Evolutionary conservation across 306 rosid genomes (phyloP).

Genomic region (Astragalus glycyphyllos): DNA sequence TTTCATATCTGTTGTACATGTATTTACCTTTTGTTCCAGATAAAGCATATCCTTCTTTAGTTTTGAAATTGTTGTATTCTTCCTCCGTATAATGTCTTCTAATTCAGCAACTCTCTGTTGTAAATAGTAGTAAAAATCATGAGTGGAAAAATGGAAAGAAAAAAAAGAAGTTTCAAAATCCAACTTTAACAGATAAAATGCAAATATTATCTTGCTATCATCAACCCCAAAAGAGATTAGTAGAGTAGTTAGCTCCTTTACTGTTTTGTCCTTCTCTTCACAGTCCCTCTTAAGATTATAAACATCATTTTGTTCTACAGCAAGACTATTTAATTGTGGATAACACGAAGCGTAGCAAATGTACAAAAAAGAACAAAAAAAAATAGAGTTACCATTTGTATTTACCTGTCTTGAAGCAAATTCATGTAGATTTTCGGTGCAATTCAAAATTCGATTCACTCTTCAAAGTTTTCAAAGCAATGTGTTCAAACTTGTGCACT

Average conservation of each 20-base stretch:
- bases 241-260: slow-evolving; percentile 64
- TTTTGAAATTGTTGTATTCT: slow-evolving; percentile 68
- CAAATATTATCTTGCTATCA: slow-evolving; percentile 58
- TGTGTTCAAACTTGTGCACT: too few relatives aligned
- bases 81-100: slow-evolving; percentile 77
- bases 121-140: background rate
- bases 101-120: slow-evolving; percentile 74
- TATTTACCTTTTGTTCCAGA: slow-evolving; percentile 80
- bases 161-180: background rate
- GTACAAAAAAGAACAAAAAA: background rate
- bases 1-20: slow-evolving; percentile 4
- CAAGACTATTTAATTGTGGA: slow-evolving; percentile 63
- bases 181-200: slow-evolving; percentile 25
- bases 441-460: too few relatives aligned
- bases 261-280: slow-evolving; percentile 69
- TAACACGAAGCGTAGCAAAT: slow-evolving; percentile 28
- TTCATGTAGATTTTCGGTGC: too few relatives aligned
- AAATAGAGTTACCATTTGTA: too few relatives aligned
- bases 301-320: slow-evolving; percentile 73
- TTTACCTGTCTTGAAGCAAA: too few relatives aligned
- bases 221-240: slow-evolving; percentile 62
- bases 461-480: too few relatives aligned
- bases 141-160: slow-evolving; percentile 13
- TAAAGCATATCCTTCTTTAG: slow-evolving; percentile 79
- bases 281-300: too few relatives aligned